Evolutionary conservation across 345 rosid species (phyloP).

Genomic region (Euphorbia peplus): DNA sequence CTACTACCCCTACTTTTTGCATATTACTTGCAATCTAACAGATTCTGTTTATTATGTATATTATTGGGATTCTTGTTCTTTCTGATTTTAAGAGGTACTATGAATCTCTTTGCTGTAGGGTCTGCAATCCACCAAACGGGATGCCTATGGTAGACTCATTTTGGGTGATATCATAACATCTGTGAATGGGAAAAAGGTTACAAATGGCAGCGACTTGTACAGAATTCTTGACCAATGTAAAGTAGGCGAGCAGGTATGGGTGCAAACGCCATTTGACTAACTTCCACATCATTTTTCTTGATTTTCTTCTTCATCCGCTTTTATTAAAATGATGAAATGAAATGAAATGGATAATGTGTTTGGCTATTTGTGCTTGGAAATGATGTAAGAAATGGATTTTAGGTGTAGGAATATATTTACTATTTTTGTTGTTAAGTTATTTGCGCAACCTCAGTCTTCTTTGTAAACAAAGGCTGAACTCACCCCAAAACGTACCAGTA

Average conservation of each 20-base stretch:
- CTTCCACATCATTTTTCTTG: not conserved
- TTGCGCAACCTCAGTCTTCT: too few species aligned
- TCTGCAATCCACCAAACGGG: conserved; percentile 75
- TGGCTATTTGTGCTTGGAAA: not conserved
- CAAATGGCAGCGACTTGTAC: conserved; percentile 85
- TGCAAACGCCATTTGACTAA: not conserved
- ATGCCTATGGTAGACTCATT: conserved; percentile 79
- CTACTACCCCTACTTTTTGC: conserved; percentile 5
- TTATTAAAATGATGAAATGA: not conserved
- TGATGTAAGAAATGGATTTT: not conserved
- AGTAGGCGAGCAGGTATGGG: conserved; percentile 74
- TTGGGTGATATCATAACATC: conserved; percentile 93
- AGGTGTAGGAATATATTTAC: too few species aligned
- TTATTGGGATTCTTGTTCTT: conserved; percentile 2
- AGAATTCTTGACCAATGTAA: conserved; percentile 89
- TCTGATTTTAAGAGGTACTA: not conserved
- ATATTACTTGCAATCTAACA: not conserved
- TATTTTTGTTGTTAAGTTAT: too few species aligned
- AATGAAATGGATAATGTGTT: too few species aligned
- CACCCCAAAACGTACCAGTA: too few species aligned
- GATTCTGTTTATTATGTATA: not conserved
- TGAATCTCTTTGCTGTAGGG: conserved; percentile 52
- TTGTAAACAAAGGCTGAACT: too few species aligned
- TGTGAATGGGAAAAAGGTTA: conserved; percentile 69
- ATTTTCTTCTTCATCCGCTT: not conserved